phyloP scores from a whole-genome alignment of 73 alveolate genomes.

The Tetrahymena malaccensis region DNA sequence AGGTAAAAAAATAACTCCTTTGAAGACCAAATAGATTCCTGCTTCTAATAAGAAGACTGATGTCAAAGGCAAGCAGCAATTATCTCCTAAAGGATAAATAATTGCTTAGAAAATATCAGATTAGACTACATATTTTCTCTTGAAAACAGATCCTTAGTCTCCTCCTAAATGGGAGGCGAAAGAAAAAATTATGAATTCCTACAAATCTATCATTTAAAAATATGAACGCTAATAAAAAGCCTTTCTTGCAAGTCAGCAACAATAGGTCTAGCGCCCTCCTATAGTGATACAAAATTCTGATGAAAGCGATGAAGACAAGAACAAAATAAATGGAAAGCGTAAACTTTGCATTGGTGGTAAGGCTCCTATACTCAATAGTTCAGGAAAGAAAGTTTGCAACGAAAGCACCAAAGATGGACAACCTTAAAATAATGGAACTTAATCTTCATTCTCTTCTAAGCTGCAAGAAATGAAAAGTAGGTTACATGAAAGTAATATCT shows the following conservation, averaged over 20 bases:
- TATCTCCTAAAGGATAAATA: neutral
- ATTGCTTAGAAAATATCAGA: neutral
- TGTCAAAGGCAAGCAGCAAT: neutral
- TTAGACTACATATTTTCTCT: neutral
- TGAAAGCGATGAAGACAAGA: neutral
- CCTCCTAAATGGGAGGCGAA: neutral
- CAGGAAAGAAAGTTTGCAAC: neutral
- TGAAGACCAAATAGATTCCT: neutral
- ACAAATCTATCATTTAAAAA: neutral
- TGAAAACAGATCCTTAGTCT: neutral
- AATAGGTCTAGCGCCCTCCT: neutral
- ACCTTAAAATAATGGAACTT: neutral
- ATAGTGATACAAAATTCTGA: neutral
- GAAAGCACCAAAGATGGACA: neutral
- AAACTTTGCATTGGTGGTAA: neutral
- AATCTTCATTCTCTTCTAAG: neutral
- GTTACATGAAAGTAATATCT: neutral
- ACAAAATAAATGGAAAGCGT: neutral
- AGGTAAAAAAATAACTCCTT: neutral
- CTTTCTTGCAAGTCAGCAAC: neutral
- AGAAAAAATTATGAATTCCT: neutral
- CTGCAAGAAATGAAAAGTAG: neutral
- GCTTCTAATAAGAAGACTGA: neutral
- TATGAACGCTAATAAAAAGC: neutral
- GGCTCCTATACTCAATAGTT: neutral